A percentile compares a stretch with the other conserved stretches of the same genome.
phyloP scores from a whole-genome alignment of 2,329 filamentous ascomycete species.

The Phyllosticta capitalensis region DNA sequence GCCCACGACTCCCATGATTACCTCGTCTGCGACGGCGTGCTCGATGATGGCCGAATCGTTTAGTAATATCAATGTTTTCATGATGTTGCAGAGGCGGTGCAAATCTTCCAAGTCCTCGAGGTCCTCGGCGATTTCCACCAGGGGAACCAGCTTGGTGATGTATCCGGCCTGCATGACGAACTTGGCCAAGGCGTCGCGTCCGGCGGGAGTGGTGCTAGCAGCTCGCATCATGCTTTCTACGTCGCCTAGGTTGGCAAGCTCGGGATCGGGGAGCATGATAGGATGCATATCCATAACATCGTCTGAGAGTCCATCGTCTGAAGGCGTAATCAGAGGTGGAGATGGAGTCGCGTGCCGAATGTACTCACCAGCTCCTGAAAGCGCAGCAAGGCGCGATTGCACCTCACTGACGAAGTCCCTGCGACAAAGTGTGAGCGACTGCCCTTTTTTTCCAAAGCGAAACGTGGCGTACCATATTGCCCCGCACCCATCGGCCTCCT shows the following conservation, averaged over 20 bases:
- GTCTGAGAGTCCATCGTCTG: constrained; percentile 82
- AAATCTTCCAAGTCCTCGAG: constrained; percentile 78
- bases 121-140: constrained; percentile 84
- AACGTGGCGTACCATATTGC: constrained; percentile 65
- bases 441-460: background rate
- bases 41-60: constrained; percentile 96
- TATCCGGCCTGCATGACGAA: constrained; percentile 80
- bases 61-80: constrained; percentile 89
- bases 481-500: constrained; percentile 89
- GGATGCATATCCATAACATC: constrained; percentile 56
- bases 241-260: constrained; percentile 73
- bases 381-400: constrained; percentile 61
- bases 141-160: constrained; percentile 72
- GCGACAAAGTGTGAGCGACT: constrained; percentile 8
- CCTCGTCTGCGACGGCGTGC: constrained; percentile 79
- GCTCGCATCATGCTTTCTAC: constrained; percentile 77
- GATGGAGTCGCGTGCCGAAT: constrained; percentile 1
- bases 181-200: constrained; percentile 79
- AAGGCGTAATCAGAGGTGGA: background rate
- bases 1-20: constrained; percentile 85
- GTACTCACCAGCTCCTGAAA: constrained; percentile 51
- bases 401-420: constrained; percentile 89
- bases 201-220: constrained; percentile 62
- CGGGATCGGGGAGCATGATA: constrained; percentile 67
- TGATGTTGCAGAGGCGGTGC: constrained; percentile 90